These are phyloP conservation scores for Saccharum spontaneum DNA, from an alignment of 176 grass and related monocot genomes.

Conservation along the genomic window DNA sequence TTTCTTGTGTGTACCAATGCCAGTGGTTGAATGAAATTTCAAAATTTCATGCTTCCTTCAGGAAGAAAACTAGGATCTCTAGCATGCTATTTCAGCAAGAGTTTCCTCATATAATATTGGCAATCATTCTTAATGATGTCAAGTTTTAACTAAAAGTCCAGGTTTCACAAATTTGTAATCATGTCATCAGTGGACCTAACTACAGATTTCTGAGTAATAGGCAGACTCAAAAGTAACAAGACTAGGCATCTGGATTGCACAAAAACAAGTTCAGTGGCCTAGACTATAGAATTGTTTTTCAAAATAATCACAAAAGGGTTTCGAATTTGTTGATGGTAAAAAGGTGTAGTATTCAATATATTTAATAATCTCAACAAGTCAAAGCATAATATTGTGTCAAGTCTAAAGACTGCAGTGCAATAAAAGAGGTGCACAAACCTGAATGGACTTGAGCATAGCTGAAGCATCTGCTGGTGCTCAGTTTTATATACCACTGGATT, in stretches of 20 bases:
- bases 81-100: background rate
- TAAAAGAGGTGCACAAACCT: slow-evolving; percentile 52
- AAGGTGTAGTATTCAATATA: slow-evolving; percentile 1
- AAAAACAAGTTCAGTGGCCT: background rate
- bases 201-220: background rate
- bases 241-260: background rate
- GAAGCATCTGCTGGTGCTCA: slow-evolving; percentile 76
- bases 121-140: background rate
- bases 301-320: slow-evolving; percentile 14
- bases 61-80: background rate
- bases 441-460: slow-evolving; percentile 81
- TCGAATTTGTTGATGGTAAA: background rate
- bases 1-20: background rate
- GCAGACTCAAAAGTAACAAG: background rate
- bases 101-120: background rate
- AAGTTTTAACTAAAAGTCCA: background rate
- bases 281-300: background rate
- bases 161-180: background rate
- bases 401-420: slow-evolving; percentile 23
- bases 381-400: slow-evolving; percentile 26
- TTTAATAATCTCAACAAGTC: background rate
- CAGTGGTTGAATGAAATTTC: background rate
- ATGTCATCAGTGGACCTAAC: background rate
- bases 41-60: background rate
- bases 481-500: slow-evolving; percentile 82